These are phyloP conservation scores for Elymus sibiricus DNA, from an alignment of 176 grass and related monocot genomes.

Conservation along the genomic window DNA sequence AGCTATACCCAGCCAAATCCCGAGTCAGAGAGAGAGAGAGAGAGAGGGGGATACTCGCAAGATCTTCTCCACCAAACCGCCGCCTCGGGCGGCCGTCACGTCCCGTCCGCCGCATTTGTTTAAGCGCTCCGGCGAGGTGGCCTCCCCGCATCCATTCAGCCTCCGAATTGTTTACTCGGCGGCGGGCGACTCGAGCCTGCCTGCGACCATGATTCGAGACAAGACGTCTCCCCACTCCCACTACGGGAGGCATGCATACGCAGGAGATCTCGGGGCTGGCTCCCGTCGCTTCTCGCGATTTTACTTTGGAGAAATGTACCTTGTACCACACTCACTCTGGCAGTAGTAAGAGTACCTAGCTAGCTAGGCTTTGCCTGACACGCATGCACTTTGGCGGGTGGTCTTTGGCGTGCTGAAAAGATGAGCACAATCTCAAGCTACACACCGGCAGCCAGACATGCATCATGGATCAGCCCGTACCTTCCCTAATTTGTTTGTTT, in stretches of 20 bases:
- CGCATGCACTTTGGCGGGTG: background rate
- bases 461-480: background rate
- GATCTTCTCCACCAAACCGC: background rate
- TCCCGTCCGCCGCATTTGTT: slow-evolving; percentile 15
- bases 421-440: background rate
- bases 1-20: background rate
- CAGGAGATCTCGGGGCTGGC: background rate
- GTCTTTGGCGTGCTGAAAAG: background rate
- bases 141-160: background rate
- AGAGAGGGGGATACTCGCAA: background rate
- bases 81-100: background rate
- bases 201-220: slow-evolving; percentile 38
- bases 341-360: background rate
- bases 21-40: background rate
- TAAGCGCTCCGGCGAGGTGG: slow-evolving; percentile 23
- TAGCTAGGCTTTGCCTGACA: background rate
- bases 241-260: background rate
- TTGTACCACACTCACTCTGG: background rate
- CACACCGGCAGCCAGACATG: background rate
- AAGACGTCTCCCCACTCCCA: slow-evolving; percentile 13
- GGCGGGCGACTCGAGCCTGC: background rate
- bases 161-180: background rate
- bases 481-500: background rate
- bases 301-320: background rate
- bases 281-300: background rate